Evolutionary conservation across 768 basidiomycete genomes (phyloP).

Genomic region (Sutorius australiensis): DNA sequence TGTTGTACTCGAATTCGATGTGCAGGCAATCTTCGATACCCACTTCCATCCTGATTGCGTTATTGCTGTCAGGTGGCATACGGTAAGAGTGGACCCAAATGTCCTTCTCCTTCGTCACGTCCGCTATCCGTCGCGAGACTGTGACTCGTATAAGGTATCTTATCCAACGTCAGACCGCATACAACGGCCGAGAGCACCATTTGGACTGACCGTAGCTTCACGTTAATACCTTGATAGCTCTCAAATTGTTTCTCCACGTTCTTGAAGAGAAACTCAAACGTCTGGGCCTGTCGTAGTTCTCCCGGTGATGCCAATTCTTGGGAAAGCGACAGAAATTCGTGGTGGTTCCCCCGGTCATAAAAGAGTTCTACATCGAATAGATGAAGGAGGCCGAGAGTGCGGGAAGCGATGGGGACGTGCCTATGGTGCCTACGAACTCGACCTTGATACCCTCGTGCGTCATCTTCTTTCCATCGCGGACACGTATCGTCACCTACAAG

Average conservation of each 20-base stretch:
- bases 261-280: conserved; percentile 96
- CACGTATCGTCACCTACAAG: conserved; percentile 73
- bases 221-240: conserved; percentile 97
- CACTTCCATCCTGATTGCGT: conserved; percentile 99
- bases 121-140: conserved; percentile 88
- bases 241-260: conserved; percentile 99
- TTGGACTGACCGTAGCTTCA: conserved; percentile 78
- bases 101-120: conserved; percentile 90
- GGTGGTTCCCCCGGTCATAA: conserved; percentile 97
- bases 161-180: conserved; percentile 8
- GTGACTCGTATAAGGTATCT: conserved; percentile 93
- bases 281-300: conserved; percentile 94
- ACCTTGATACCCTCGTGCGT: conserved; percentile 97
- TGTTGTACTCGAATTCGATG: conserved; percentile 99
- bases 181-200: background rate
- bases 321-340: conserved; percentile 93
- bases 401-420: conserved; percentile 41
- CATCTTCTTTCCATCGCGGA: conserved; percentile 92
- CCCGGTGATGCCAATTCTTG: conserved; percentile 96
- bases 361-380: conserved; percentile 58
- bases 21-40: conserved; percentile 99
- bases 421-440: conserved; percentile 95
- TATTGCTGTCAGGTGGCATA: conserved; percentile 97
- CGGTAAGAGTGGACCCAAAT: conserved; percentile 98
- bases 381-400: background rate